These are phyloP conservation scores for Xerocomus nothofagi DNA, from an alignment of 1,284 basidiomycete genomes.

Conservation along the genomic window DNA sequence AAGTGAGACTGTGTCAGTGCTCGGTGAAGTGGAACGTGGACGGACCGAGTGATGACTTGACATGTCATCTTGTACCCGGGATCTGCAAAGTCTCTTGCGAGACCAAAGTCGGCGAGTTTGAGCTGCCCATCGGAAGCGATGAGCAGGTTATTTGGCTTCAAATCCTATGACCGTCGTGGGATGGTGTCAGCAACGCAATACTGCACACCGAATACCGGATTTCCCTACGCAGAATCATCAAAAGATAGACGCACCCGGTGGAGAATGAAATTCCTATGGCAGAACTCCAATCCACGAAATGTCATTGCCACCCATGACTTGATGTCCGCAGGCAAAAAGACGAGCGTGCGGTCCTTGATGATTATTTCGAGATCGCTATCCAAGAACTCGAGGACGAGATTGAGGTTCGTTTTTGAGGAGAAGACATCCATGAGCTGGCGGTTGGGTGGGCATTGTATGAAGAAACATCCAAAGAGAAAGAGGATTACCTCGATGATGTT, in stretches of 20 bases:
- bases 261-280: conserved; percentile 90
- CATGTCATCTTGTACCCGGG: conserved; percentile 96
- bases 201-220: conserved; percentile 2
- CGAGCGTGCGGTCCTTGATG: conserved; percentile 89
- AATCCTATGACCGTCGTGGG: conserved; percentile 63
- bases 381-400: conserved; percentile 96
- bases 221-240: conserved; percentile 9
- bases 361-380: conserved; percentile 98
- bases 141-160: conserved; percentile 98
- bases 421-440: conserved; percentile 94
- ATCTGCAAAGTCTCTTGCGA: conserved; percentile 93
- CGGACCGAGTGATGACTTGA: conserved; percentile 93
- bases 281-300: conserved; percentile 94
- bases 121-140: conserved; percentile 89
- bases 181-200: conserved; percentile 9
- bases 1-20: background rate
- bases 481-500: conserved; percentile 86
- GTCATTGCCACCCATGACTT: conserved; percentile 99
- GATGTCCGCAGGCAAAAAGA: conserved; percentile 94
- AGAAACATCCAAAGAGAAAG: background rate
- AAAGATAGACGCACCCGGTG: conserved; percentile 71
- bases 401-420: conserved; percentile 94
- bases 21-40: background rate
- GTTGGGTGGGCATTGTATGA: background rate
- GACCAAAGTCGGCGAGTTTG: conserved; percentile 99